Evolutionary conservation across 768 basidiomycete species (phyloP), one percentile per base, ranked within the genome.

Genomic region (Sporobolomyces phaffii): DNA sequence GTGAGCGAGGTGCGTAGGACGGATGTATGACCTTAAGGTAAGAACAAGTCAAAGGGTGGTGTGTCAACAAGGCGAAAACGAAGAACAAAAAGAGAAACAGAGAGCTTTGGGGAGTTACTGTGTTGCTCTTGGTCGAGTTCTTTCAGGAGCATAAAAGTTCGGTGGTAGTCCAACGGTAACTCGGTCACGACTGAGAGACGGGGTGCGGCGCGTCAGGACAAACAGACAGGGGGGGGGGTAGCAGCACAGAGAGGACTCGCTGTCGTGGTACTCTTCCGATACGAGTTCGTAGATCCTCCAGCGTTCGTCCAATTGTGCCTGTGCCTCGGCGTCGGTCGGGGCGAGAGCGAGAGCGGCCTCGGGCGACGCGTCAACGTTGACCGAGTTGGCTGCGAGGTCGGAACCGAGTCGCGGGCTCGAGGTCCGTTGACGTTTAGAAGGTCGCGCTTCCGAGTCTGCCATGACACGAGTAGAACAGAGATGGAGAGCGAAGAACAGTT

Each of bases 61-160:
- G 64, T 36, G 52, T 26, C 26, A 38, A 34, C 7, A 18, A 3
- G 28, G 10, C 28, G 13, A 33, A 17, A 48, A n/a, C 29, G 40
- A 31, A 14, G 29, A 33, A 28, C 34, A 33, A 33, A 57, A 29
- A 7, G 7, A 3, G 43, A 45, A 44, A 11, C n/a, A n/a, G n/a
- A n/a, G n/a, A n/a, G n/a, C n/a, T n/a, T n/a, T n/a, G 2, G 41
- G 36, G 26, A 34, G 80, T 48, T 54, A 87, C 88, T 78, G 45
- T 81, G 78, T 40, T 82, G 80, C 75, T 88, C 85, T 61, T 84
- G 80, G 71, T 91, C 90, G 40, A 90, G 79, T 75, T 91, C 89
- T 10, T 81, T 80, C 77, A 90, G 82, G 34, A 91, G 79, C 34
- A 82, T 81, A 73, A 85, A 85, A 58, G 86, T 85, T 48, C 90